Conservation (phyloP, 768 basidiomycete species). For the Auriscalpium microsporum region DNA sequence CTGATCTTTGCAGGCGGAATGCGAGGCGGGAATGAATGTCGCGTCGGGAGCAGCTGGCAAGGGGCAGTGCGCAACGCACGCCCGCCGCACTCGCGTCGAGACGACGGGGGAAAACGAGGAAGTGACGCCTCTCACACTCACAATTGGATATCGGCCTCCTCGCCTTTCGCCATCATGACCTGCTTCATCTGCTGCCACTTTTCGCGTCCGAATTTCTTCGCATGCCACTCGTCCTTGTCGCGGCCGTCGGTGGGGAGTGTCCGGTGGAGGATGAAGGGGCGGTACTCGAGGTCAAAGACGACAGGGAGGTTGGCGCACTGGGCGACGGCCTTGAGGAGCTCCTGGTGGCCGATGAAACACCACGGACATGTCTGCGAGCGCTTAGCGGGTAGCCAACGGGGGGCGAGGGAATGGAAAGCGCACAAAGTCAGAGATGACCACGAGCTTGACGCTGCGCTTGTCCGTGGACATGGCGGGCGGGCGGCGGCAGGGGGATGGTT, state of each 20-base stretch:
- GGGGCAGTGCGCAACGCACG: neutral
- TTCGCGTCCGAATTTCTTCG: conserved; percentile 33
- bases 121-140: conserved; percentile 22
- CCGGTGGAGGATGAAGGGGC: conserved; percentile 39
- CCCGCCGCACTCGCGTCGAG: neutral
- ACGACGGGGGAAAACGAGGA: neutral
- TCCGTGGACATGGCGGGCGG: conserved; percentile 7
- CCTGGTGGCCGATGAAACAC: conserved; percentile 35
- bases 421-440: conserved; percentile 27
- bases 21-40: neutral
- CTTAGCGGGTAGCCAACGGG: too few species aligned
- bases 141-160: conserved; percentile 35
- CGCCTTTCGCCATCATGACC: conserved; percentile 26
- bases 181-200: conserved; percentile 24
- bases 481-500: neutral
- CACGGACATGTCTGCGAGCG: conserved; percentile 28
- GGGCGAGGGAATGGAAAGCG: conserved; percentile 7
- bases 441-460: conserved; percentile 13
- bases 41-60: neutral
- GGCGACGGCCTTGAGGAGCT: conserved; percentile 30
- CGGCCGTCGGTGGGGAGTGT: conserved; percentile 23
- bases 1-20: neutral
- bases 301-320: conserved; percentile 23
- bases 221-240: conserved; percentile 22
- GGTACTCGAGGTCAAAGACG: conserved; percentile 35